phyloP scores from a whole-genome alignment of 2,329 filamentous ascomycete genomes.

The Pseudodiploospora longispora region DNA sequence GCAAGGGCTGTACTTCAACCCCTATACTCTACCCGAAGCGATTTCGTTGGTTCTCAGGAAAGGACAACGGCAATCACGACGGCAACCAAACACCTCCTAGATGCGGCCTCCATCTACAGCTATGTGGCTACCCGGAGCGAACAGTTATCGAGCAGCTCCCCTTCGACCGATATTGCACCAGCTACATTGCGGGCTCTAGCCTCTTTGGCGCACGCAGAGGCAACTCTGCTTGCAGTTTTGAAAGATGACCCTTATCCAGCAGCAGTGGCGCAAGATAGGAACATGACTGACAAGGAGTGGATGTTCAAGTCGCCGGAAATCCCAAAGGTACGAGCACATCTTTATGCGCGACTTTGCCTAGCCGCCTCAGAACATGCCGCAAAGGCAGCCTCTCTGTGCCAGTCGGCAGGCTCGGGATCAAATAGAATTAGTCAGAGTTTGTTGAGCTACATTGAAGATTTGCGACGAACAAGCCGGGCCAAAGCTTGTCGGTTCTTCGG shows the following conservation, averaged over 20 bases:
- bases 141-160: slow-evolving; percentile 27
- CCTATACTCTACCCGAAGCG: slow-evolving; percentile 58
- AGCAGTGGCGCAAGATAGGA: slow-evolving; percentile 70
- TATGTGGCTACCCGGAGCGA: slow-evolving; percentile 56
- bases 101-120: slow-evolving; percentile 69
- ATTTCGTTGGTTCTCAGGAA: slow-evolving; percentile 55
- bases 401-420: slow-evolving; percentile 26
- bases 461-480: slow-evolving; percentile 67
- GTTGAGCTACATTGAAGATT: slow-evolving; percentile 64
- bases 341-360: slow-evolving; percentile 82
- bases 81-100: slow-evolving; percentile 70
- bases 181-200: slow-evolving; percentile 48
- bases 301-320: slow-evolving; percentile 90
- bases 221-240: slow-evolving; percentile 78
- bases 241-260: slow-evolving; percentile 93
- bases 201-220: slow-evolving; percentile 72
- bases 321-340: slow-evolving; percentile 77
- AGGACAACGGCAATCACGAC: slow-evolving; percentile 61
- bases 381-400: slow-evolving; percentile 52
- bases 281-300: slow-evolving; percentile 83
- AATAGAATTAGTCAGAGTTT: slow-evolving; percentile 57
- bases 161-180: slow-evolving; percentile 46
- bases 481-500: slow-evolving; percentile 87
- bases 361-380: slow-evolving; percentile 82
- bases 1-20: slow-evolving; percentile 66